Conservation (phyloP, 2,329 filamentous ascomycete genomes). For the Aspergillus aculeatinus region DNA sequence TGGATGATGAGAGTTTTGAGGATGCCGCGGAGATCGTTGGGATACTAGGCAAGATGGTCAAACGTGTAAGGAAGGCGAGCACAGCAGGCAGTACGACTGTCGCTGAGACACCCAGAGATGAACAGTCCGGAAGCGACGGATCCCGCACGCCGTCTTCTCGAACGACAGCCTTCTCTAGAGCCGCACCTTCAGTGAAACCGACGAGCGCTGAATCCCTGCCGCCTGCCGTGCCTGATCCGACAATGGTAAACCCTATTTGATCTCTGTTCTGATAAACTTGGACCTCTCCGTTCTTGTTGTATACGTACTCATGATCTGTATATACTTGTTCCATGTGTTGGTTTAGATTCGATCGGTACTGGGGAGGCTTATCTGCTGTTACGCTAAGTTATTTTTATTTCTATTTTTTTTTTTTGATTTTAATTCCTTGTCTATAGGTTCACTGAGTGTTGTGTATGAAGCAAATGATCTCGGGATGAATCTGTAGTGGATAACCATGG, state of each 20-base stretch:
- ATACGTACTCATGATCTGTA: slow-evolving; percentile 2
- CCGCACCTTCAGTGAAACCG: neutral
- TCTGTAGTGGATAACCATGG: neutral
- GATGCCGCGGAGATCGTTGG: slow-evolving; percentile 88
- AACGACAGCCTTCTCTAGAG: slow-evolving; percentile 4
- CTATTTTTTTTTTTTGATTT: too few relatives aligned
- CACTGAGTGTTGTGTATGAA: neutral
- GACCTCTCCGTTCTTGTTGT: neutral
- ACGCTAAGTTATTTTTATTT: neutral
- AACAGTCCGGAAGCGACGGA: slow-evolving; percentile 33
- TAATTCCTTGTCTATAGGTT: neutral
- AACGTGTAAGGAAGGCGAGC: slow-evolving; percentile 57
- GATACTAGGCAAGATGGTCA: slow-evolving; percentile 84
- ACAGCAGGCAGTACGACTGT: slow-evolving; percentile 30
- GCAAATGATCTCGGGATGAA: neutral
- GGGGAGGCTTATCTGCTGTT: neutral
- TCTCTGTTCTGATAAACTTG: neutral
- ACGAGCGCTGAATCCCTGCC: slow-evolving; percentile 10
- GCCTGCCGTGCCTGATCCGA: slow-evolving; percentile 31
- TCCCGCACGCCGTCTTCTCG: slow-evolving; percentile 29
- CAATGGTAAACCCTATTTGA: slow-evolving; percentile 39
- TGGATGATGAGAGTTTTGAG: slow-evolving; percentile 93
- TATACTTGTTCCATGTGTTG: neutral
- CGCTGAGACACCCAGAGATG: slow-evolving; percentile 25
- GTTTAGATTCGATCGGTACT: neutral